Percentiles rank a stretch among this genome's conserved stretches.
These are phyloP conservation scores for Nicotiana sylvestris DNA, from an alignment of 257 asterid species.

Conservation along the genomic window DNA sequence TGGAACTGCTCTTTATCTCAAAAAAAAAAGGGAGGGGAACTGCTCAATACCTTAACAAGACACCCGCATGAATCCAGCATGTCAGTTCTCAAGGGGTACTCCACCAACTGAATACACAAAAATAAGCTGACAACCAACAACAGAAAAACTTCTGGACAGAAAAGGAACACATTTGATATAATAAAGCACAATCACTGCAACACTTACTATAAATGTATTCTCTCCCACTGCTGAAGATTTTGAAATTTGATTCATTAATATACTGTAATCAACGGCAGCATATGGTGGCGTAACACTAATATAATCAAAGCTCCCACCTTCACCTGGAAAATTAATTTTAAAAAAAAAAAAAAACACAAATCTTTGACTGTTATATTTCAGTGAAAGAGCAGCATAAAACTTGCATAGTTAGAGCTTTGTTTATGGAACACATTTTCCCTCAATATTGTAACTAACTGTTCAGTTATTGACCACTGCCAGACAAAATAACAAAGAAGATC, in stretches of 20 bases:
- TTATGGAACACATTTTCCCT: conserved; percentile 1
- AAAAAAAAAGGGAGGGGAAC: neutral
- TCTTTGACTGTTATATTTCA: neutral
- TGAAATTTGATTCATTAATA: conserved; percentile 73
- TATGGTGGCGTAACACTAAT: conserved; percentile 96
- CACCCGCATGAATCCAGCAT: conserved; percentile 77
- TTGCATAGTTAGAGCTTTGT: neutral
- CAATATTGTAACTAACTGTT: neutral
- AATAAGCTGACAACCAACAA: neutral
- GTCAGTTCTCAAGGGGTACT: conserved; percentile 81
- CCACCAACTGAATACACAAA: conserved; percentile 57
- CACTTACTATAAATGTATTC: conserved; percentile 77
- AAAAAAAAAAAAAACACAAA: conserved; percentile 3
- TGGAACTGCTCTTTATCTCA: neutral
- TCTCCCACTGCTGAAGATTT: conserved; percentile 73
- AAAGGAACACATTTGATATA: conserved; percentile 5
- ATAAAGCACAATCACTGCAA: neutral
- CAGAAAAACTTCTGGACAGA: conserved; percentile 5
- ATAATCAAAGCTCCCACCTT: conserved; percentile 65
- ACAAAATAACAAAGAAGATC: neutral
- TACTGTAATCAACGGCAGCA: conserved; percentile 72
- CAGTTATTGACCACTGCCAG: neutral
- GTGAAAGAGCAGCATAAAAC: neutral
- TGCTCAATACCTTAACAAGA: conserved; percentile 60
- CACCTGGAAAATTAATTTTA: conserved; percentile 29